A percentile compares a stretch with the other conserved stretches of the same genome.
phyloP scores from a whole-genome alignment of 768 basidiomycete species.

The Tylopilus rubrobrunneus region DNA sequence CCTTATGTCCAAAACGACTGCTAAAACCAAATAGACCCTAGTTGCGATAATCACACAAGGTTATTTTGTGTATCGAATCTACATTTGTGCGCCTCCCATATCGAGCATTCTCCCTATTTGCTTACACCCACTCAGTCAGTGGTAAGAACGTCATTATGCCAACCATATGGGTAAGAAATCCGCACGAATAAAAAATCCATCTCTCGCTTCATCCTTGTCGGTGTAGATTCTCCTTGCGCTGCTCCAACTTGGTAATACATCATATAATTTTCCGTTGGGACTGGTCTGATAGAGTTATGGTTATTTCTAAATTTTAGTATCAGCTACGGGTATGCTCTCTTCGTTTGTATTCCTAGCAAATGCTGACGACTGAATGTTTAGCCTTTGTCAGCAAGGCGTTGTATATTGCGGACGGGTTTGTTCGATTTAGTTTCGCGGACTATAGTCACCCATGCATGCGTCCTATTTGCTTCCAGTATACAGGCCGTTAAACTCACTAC shows the following conservation, averaged over 20 bases:
- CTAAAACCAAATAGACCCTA: not conserved
- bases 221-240: not conserved
- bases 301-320: no score
- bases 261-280: no score
- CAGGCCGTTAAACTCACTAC: no score
- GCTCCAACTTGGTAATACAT: not conserved
- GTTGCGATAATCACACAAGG: not conserved
- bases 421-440: no score
- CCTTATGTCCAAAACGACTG: not conserved
- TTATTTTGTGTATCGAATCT: not conserved
- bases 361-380: no score
- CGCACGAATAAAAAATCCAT: not conserved
- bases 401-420: no score
- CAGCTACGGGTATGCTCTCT: no score
- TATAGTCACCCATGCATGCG: no score
- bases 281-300: no score
- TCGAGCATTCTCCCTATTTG: not conserved
- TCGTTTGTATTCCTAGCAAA: no score
- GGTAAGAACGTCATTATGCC: not conserved
- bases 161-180: not conserved
- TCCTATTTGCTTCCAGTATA: no score
- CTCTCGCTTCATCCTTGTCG: not conserved
- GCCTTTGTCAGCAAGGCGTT: no score
- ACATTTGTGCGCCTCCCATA: not conserved
- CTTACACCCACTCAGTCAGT: not conserved